A percentile compares a stretch with the other conserved stretches of the same genome.
Evolutionary conservation across 176 grass and related monocot genomes (phyloP).

Genomic region (Aegilops bicornis): DNA sequence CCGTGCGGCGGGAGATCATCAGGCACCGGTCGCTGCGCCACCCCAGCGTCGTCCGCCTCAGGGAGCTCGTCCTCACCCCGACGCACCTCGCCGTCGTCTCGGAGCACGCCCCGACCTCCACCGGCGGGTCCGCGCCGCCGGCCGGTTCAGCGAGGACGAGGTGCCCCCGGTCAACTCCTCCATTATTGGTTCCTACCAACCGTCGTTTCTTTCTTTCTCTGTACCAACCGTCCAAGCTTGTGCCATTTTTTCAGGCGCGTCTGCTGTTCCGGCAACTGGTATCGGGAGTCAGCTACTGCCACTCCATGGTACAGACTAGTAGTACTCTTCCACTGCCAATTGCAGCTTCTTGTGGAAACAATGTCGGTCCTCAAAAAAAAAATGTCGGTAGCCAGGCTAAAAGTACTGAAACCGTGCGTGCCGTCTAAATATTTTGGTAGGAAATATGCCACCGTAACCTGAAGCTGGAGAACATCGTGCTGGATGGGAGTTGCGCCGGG

Average conservation of each 20-base stretch:
- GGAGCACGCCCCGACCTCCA: constrained; percentile 69
- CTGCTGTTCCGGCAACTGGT: constrained; percentile 77
- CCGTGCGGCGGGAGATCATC: constrained; percentile 94
- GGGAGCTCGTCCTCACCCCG: constrained; percentile 78
- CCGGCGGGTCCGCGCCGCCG: constrained; percentile 68
- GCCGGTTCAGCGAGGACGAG: constrained; percentile 74
- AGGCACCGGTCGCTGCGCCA: constrained; percentile 85
- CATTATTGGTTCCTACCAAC: too few species aligned
- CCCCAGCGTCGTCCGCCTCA: constrained; percentile 86
- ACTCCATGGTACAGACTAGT: constrained; percentile 53
- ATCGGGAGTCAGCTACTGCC: constrained; percentile 79
- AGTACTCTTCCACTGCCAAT: not conserved
- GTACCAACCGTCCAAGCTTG: not conserved
- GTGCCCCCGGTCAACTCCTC: not conserved
- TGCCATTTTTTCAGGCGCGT: constrained; percentile 47
- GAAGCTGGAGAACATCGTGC: constrained; percentile 65
- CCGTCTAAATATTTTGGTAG: constrained; percentile 26
- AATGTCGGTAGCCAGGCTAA: too few species aligned
- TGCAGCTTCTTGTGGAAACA: not conserved
- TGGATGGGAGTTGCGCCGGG: constrained; percentile 42
- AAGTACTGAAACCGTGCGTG: not conserved
- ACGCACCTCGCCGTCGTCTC: constrained; percentile 78
- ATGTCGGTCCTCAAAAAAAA: too few species aligned
- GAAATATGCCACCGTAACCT: constrained; percentile 76
- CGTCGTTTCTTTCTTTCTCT: not conserved